Evolutionary conservation across 495 filamentous ascomycete genomes (phyloP), one percentile per base, ranked within the genome.

Genomic region (Podospora comata): DNA sequence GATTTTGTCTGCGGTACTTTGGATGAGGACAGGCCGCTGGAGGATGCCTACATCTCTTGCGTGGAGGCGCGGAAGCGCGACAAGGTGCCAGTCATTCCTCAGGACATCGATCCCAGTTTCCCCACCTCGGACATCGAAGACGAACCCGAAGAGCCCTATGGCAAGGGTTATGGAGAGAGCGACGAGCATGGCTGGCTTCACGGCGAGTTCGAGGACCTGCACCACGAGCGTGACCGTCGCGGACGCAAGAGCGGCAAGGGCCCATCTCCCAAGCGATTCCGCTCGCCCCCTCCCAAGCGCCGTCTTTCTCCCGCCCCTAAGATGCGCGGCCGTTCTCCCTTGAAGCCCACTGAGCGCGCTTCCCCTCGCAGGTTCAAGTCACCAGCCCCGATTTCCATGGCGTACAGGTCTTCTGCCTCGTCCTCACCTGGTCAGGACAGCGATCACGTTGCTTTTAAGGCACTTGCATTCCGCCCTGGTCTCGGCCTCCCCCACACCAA

Each of bases 1-100:
- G 96, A 98, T 77, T 99, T 99, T 74, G 95, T 99, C 27, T 97
- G 95, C 74, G 95, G 95, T 62, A 99, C 95, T 16, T 82, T 99
- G 19, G 95, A 98, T 73, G 95, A 99, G 76, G 95, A 99, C 75
- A 89, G 92, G 62, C 90, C 92, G n/a, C 78, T 98, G 54, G 95
- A 99, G 76, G 90, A 91, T 68, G 94, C 92, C 2, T 99, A 97
- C 76, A 86, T 96, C 60, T 92, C 91, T 13, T 91, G 90, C 70
- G 83, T 95, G 66, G 91, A 95, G 72, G 88, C 92, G 62, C 87
- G 92, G 53, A 90, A 90, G 67, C 88, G 89, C 56, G 88, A 88
- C 65, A 97, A 92, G 78, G 91, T 91, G 67, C 86, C 88, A 66
- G 72, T 83, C 30, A 91, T 92, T 28, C 93, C 95, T 56, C 95